Conservation (phyloP, 2,329 filamentous ascomycete genomes). For the Byssothecium circinans region DNA sequence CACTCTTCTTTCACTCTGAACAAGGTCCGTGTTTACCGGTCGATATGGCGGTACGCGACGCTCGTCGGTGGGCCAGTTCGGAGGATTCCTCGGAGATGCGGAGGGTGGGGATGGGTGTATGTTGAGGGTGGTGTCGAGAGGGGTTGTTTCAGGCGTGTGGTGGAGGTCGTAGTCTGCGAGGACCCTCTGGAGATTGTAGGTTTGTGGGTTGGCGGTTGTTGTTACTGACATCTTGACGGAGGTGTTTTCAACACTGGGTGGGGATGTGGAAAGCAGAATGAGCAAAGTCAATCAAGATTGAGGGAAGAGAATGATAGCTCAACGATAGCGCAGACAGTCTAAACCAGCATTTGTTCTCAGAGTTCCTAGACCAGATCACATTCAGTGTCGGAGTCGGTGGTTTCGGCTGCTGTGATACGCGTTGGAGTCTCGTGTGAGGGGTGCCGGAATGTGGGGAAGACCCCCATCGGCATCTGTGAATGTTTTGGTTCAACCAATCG, state of each 20-base stretch:
- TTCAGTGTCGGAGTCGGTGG: too few relatives aligned
- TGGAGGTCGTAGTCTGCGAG: slow-evolving; percentile 54
- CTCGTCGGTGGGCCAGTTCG: slow-evolving; percentile 53
- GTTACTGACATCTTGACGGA: slow-evolving; percentile 48
- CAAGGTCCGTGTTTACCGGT: slow-evolving; percentile 49
- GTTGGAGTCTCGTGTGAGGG: too few relatives aligned
- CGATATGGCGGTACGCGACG: slow-evolving; percentile 53
- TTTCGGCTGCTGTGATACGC: too few relatives aligned
- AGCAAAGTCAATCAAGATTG: too few relatives aligned
- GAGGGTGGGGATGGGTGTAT: slow-evolving; percentile 31
- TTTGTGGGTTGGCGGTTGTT: slow-evolving; percentile 46
- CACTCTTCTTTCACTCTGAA: slow-evolving; percentile 47
- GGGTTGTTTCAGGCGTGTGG: slow-evolving; percentile 36
- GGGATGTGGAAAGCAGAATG: too few relatives aligned
- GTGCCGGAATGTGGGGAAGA: slow-evolving; percentile 24
- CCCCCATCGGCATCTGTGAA: too few relatives aligned
- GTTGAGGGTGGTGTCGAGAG: slow-evolving; percentile 29
- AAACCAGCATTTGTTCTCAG: too few relatives aligned
- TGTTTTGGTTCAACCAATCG: background rate
- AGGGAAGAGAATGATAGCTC: too few relatives aligned
- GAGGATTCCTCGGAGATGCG: slow-evolving; percentile 14
- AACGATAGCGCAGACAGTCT: too few relatives aligned
- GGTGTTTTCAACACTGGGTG: too few relatives aligned
- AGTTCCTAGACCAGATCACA: too few relatives aligned
- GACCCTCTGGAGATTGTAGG: slow-evolving; percentile 39